Conservation (phyloP, 140 eudicot genomes). For the Anethum foeniculum region DNA sequence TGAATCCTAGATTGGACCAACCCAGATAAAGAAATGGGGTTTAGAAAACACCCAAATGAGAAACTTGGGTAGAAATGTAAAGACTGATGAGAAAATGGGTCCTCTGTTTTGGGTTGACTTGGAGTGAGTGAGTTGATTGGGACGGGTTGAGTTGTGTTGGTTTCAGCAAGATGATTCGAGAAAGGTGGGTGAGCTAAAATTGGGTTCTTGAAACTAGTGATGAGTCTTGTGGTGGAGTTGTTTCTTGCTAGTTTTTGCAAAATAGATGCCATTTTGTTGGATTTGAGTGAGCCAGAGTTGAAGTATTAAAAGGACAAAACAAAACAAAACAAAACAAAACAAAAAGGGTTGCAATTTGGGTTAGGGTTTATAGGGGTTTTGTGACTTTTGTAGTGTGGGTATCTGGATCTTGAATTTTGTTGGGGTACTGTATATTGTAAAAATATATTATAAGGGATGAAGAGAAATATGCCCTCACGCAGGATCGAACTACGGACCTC, state of each 20-base stretch:
- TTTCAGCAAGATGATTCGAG: conserved; percentile 20
- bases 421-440: not conserved
- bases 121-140: conserved; percentile 16
- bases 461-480: conserved; percentile 34
- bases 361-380: conserved; percentile 30
- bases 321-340: not conserved
- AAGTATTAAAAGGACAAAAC: not conserved
- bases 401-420: not conserved
- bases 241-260: conserved; percentile 37
- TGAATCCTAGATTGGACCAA: conserved; percentile 20
- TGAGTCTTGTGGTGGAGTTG: conserved; percentile 26
- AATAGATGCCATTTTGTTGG: conserved; percentile 39
- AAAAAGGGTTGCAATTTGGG: not conserved
- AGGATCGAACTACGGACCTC: conserved; percentile 85
- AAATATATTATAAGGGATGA: too few relatives aligned
- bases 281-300: not conserved
- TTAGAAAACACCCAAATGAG: conserved; percentile 43
- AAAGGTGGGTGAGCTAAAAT: conserved; percentile 21
- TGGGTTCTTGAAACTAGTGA: conserved; percentile 26
- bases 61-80: conserved; percentile 44
- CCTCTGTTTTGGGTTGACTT: conserved; percentile 18
- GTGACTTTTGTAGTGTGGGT: too few relatives aligned
- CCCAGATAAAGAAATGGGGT: conserved; percentile 38
- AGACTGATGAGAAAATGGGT: conserved; percentile 15
- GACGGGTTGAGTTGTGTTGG: conserved; percentile 12